Base-by-base conservation (phyloP, 2,329 filamentous ascomycete genomes). In the Lasiodiplodia hormozganensis region DNA sequence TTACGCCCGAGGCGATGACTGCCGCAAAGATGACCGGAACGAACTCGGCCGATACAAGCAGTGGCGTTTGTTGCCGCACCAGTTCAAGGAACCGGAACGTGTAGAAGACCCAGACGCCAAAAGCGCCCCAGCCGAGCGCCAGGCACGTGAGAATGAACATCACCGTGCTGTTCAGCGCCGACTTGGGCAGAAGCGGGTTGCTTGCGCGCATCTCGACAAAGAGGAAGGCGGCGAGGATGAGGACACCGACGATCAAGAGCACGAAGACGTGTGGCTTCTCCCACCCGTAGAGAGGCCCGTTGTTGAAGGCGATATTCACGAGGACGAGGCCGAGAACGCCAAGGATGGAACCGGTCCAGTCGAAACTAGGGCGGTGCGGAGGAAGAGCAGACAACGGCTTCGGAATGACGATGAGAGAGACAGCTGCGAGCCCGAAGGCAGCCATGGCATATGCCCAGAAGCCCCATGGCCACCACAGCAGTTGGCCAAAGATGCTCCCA, bases 51-150 rank as follows among this genome's bases (percentile, higher is more conserved):
- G 77, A 73, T 4, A 76, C 73, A 21, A 70, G 70, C 28, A 81
- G 74, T 3, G 79, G 76, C 12, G 77, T 74, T 38, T 73, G 69
- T 16, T 70, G 68, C n/a, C 79, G 77, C 16, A 79, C 67, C 23
- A 74, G 69, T 52, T 75, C 71, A 7, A 80, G 73, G 68, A 79
- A 80, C 12, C 75, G 73, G 70, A 75, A 78, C 38, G 72, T 75
- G 70, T 79, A 80, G 71, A 75, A 79, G 57, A 80, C 73, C 79
- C 79, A 81, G 62, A 77, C 69, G 52, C 75, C 76, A 52, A 76
- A 76, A 7, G 71, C 70, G 23, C 72, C 75, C 75, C 76, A 77
- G 21, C 75, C 76, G n/a, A 74, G 40, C 21, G 70, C 74, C 25
- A 74, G 71, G 49, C 73, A 69, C 7, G 72, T 72, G 57, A 79